Base-by-base conservation (phyloP, 371 early-diverging fungal genomes). In the Mortierella sp. region DNA sequence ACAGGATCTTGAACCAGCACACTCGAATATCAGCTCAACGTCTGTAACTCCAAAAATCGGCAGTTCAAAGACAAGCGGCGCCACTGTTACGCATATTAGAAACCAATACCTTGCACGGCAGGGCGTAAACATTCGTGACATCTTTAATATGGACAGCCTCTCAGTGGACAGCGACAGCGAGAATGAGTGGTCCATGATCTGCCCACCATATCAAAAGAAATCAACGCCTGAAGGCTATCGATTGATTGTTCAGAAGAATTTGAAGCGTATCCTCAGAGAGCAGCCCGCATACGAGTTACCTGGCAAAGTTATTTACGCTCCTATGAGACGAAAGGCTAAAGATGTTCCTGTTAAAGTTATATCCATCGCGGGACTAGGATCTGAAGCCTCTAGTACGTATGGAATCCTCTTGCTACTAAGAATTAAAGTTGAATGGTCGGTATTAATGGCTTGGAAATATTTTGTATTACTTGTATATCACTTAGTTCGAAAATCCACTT, bases 271-370 rank as follows among this genome's bases (percentile, higher is more conserved):
- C 19, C 54, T 79, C 17, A 45, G 75, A 10, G 31, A 47, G 1
- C 70, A 68, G 13, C 80, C 80, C 6, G 55, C 74, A 3, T 70
- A 70, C 34, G 70, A 74, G 23, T 28, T 55, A 10, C 68, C 75
- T 3, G 75, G 64, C 1, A 29, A 74, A 19, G 22, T 54, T 1
- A 66, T 79, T 0, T 79, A 70, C 19, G 71, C 74, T 4, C 80
- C 80, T 5, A 28, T 79, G 31, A 51, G 59, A 23, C 66, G 68
- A 13, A 55, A 22, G 7, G 29, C 47, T 9, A 59, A 32, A n/a
- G 70, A 79, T 57, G 71, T 74, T 3, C 75, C 80, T 31, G 80
- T 79, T 35, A 63, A 49, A 5, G 26, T 79, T 28, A 3, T 70
- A 0, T 55, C 74, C n/a, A 42, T 1, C 2, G 13, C 28, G 0